Base-by-base conservation (phyloP, 1,139 yeast genomes). In the Yamadazyma buinensis region DNA sequence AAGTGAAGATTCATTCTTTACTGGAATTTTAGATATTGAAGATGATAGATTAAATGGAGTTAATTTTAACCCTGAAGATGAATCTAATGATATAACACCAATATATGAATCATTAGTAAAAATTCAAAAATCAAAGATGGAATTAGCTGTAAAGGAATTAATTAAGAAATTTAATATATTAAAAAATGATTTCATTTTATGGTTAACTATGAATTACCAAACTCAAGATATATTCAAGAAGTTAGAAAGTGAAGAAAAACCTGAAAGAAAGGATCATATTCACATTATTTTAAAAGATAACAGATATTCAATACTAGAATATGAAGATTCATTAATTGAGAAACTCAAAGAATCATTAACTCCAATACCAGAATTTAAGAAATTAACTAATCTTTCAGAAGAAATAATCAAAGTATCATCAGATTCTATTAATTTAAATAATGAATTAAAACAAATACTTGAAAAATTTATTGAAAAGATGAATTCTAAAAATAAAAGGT, bases 1-100 rank as follows among this genome's bases (percentile, higher is more conserved):
- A 5, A 33, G 52, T 7, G 46, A 50, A 27, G 53, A 53, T 5
- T 28, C 29, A 4, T 64, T 65, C 30, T 28, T 54, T 7, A 37
- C 43, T 2, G 36, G 40, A 0, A 40, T 66, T 11, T 33, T 41
- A 5, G 23, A 26, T 13, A 37, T 54, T 11, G 47, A 54, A 13
- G 70, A 64, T 38, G 63, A 59, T 13, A 41, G 68, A 29, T 43
- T 66, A 13, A 34, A 23, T 7, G 41, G 35, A 11, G 28, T 46
- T 13, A 54, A 56, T 22, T 34, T 43, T 8, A 37, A 43, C 22
- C 44, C 44, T 14, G 51, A 44, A 2, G 40, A 43, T n/a, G 52
- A 43, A 7, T 66, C 60, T 9, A 32, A 29, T 30, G 39, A 41
- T 34, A 35, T 59, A 11, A 52, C 42, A 4, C 35, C 50, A 7